These are phyloP conservation scores for Trichoderma aggressivum DNA, from an alignment of 2,329 filamentous ascomycete genomes.

Conservation along the genomic window DNA sequence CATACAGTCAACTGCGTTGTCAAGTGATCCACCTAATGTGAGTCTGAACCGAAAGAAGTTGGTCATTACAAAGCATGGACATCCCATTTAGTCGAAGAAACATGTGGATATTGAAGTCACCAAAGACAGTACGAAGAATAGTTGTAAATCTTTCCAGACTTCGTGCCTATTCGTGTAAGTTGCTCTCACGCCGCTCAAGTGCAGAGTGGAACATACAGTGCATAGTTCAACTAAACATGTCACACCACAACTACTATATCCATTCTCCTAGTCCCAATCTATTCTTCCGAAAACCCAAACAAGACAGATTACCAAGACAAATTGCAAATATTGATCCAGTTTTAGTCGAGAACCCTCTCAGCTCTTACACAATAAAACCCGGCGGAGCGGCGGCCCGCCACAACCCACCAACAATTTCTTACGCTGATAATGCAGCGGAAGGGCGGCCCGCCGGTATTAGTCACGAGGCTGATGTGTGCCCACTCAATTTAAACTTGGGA, in stretches of 20 bases:
- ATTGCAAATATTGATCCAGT: background rate
- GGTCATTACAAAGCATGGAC: background rate
- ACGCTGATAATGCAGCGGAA: background rate
- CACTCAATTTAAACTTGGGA: background rate
- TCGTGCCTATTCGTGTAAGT: background rate
- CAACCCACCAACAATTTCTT: background rate
- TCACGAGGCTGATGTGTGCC: background rate
- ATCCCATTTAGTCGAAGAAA: background rate
- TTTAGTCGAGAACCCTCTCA: background rate
- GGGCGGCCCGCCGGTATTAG: constrained; percentile 6
- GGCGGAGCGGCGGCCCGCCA: background rate
- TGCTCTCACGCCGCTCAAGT: background rate
- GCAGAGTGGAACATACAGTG: background rate
- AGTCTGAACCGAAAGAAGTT: background rate
- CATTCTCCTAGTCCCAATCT: background rate
- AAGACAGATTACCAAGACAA: background rate
- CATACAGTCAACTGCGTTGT: background rate
- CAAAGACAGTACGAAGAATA: background rate
- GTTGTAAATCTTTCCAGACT: background rate
- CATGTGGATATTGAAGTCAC: background rate
- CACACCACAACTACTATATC: background rate
- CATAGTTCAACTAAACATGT: background rate
- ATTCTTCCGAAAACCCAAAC: background rate
- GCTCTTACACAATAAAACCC: background rate
- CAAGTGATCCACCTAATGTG: background rate